Conservation (phyloP, 371 early-diverging fungal genomes). For the Batrachochytrium dendrobatidis region DNA sequence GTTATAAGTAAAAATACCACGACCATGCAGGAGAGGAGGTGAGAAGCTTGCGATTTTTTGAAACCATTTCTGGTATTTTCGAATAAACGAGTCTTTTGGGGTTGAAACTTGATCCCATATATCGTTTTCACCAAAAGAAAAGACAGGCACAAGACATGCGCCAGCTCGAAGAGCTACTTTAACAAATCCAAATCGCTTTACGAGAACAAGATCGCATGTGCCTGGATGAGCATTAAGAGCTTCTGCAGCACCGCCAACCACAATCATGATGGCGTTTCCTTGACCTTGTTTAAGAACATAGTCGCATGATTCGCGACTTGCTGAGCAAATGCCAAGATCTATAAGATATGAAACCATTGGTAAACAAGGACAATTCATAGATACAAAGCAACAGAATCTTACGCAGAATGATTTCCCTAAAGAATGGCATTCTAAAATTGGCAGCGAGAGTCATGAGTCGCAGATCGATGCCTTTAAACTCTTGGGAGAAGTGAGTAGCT, state of each 20-base stretch:
- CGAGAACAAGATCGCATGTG: constrained; percentile 34
- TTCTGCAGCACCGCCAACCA: constrained; percentile 49
- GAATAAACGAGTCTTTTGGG: constrained; percentile 29
- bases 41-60: constrained; percentile 25
- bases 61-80: constrained; percentile 26
- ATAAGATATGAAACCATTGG: constrained; percentile 34
- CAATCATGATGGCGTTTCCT: constrained; percentile 59
- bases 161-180: constrained; percentile 32
- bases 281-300: constrained; percentile 62
- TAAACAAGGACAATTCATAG: background rate
- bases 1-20: constrained; percentile 30
- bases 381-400: constrained; percentile 39
- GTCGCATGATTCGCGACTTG: constrained; percentile 66
- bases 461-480: constrained; percentile 38
- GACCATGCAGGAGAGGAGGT: constrained; percentile 36
- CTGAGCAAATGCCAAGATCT: constrained; percentile 63
- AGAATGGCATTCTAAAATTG: constrained; percentile 40
- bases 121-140: constrained; percentile 48
- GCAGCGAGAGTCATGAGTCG: constrained; percentile 35
- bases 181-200: constrained; percentile 36
- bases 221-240: constrained; percentile 29
- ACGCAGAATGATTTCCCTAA: constrained; percentile 53
- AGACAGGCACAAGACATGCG: constrained; percentile 41
- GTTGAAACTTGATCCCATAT: constrained; percentile 41
- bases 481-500: constrained; percentile 21